These are phyloP conservation scores for Ogataea ramenticola DNA, from an alignment of 805 yeast genomes.

Conservation along the genomic window DNA sequence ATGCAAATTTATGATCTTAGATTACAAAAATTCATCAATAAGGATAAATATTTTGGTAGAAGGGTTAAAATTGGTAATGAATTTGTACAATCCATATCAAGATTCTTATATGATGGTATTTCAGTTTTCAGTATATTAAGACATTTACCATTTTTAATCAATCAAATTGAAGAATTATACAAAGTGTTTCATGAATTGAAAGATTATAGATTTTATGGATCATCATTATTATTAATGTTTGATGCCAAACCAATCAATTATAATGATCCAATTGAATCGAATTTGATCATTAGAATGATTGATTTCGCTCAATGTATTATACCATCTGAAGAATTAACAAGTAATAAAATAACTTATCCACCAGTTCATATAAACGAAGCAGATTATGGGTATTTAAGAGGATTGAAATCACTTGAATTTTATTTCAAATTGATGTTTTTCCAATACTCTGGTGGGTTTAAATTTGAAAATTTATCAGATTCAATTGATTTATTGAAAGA, in stretches of 20 bases:
- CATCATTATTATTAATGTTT: constrained; percentile 81
- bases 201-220: constrained; percentile 88
- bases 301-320: constrained; percentile 95
- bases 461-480: constrained; percentile 11
- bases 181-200: constrained; percentile 45
- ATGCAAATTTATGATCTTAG: constrained; percentile 71
- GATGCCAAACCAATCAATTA: constrained; percentile 43
- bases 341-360: constrained; percentile 49
- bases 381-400: constrained; percentile 83
- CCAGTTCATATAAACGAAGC: constrained; percentile 58
- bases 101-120: constrained; percentile 76
- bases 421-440: constrained; percentile 59
- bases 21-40: constrained; percentile 44
- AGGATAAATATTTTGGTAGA: constrained; percentile 93
- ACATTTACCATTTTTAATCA: constrained; percentile 62
- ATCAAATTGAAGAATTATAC: constrained; percentile 52
- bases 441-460: constrained; percentile 37
- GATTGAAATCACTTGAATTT: constrained; percentile 62
- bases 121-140: constrained; percentile 47
- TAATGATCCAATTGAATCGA: constrained; percentile 11
- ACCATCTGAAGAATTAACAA: constrained; percentile 41
- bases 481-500: constrained; percentile 7
- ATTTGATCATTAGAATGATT: constrained; percentile 59
- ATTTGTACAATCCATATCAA: constrained; percentile 65
- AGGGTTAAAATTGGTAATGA: constrained; percentile 61